Conservation (phyloP, 768 basidiomycete genomes). For the Coprinopsis strossmayeri region DNA sequence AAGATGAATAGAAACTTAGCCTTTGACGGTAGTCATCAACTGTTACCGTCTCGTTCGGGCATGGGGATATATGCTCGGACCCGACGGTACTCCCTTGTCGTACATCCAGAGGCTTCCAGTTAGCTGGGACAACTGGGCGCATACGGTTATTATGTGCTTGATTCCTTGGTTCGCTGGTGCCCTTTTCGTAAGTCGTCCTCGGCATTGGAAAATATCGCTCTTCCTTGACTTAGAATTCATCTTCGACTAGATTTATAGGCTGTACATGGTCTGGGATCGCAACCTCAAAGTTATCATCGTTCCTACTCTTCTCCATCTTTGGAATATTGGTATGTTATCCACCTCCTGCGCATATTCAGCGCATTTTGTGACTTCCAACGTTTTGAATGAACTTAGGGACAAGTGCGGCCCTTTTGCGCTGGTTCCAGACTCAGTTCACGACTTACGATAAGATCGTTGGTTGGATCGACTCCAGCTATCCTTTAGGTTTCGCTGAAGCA, state of each 20-base stretch:
- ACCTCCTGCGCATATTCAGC: no score
- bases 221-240: background rate
- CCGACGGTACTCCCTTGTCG: conserved; percentile 6
- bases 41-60: conserved; percentile 16
- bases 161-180: conserved; percentile 14
- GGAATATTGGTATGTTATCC: conserved; percentile 8
- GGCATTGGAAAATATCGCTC: no score
- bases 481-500: background rate
- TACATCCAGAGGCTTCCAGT: conserved; percentile 13
- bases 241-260: conserved; percentile 7
- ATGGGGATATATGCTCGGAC: conserved; percentile 14
- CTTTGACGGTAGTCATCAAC: conserved; percentile 11
- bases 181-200: conserved; percentile 12
- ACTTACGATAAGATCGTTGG: conserved; percentile 6
- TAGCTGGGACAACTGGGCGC: conserved; percentile 17
- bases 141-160: conserved; percentile 12
- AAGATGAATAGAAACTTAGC: background rate
- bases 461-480: conserved; percentile 5
- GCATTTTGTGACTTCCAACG: no score
- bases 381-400: background rate
- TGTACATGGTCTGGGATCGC: conserved; percentile 9
- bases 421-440: background rate
- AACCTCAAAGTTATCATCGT: conserved; percentile 8
- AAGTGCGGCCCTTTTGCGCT: background rate
- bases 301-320: conserved; percentile 5